Conservation (phyloP, 345 rosid genomes). For the Dipteronia dyeriana region DNA sequence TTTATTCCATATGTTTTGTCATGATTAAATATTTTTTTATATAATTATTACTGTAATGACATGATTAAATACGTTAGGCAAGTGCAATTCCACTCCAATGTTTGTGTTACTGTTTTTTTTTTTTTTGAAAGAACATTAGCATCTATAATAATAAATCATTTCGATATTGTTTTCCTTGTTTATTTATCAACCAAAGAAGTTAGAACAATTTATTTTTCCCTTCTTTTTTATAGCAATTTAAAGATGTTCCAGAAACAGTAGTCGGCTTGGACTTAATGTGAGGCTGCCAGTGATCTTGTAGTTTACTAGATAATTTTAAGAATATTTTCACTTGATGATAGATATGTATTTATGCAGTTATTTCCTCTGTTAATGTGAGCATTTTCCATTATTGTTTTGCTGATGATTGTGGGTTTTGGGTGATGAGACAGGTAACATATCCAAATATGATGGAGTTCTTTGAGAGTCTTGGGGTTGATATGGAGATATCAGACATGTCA, state of each 20-base stretch:
- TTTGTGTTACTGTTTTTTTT: too few relatives aligned
- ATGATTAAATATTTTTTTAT: too few relatives aligned
- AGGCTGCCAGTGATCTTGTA: neutral
- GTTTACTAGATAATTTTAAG: neutral
- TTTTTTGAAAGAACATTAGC: neutral
- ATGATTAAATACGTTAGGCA: too few relatives aligned
- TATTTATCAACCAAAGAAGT: neutral
- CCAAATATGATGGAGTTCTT: constrained; percentile 93
- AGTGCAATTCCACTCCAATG: too few relatives aligned
- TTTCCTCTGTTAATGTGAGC: neutral
- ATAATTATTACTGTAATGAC: too few relatives aligned
- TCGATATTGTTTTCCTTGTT: neutral
- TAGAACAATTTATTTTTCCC: neutral
- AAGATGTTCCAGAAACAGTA: neutral
- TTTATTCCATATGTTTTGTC: too few relatives aligned
- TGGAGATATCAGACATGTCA: constrained; percentile 81
- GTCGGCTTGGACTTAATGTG: neutral
- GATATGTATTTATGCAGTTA: neutral
- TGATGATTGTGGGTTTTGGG: neutral
- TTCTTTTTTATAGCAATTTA: neutral
- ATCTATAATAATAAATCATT: neutral
- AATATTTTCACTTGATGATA: neutral
- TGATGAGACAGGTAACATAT: constrained; percentile 65
- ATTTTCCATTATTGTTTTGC: neutral
- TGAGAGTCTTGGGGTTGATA: constrained; percentile 74